Percentiles rank a stretch among this genome's conserved stretches.
Evolutionary conservation across 768 basidiomycete species (phyloP).

Genomic region (Lactarius quietus): DNA sequence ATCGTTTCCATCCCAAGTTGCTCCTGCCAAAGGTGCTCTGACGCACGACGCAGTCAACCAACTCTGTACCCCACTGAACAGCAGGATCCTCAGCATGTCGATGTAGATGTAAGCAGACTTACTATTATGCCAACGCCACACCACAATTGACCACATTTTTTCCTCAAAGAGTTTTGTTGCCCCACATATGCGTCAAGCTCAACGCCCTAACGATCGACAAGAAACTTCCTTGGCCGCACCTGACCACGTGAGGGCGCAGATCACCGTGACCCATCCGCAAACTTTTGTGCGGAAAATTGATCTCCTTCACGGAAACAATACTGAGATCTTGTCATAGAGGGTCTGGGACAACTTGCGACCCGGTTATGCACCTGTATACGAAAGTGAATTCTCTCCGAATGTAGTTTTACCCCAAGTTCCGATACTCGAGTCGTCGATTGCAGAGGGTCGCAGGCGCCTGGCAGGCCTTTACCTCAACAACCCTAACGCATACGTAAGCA

Average conservation of each 20-base stretch:
- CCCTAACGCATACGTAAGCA: not conserved
- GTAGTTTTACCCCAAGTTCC: not conserved
- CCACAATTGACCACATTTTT: too few species aligned
- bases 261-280: too few species aligned
- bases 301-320: not conserved
- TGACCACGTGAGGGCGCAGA: too few species aligned
- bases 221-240: too few species aligned
- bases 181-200: too few species aligned
- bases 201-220: too few species aligned
- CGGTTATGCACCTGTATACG: not conserved
- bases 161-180: not conserved
- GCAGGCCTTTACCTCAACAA: constrained; percentile 7
- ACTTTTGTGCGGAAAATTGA: not conserved
- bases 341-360: not conserved
- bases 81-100: too few species aligned
- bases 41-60: too few species aligned
- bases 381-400: not conserved
- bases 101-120: too few species aligned
- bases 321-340: not conserved
- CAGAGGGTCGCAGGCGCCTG: not conserved
- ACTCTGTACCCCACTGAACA: too few species aligned
- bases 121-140: not conserved
- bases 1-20: too few species aligned
- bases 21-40: too few species aligned
- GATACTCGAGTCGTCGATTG: not conserved